Percentiles rank a stretch among this genome's conserved stretches.
These are phyloP conservation scores for Termitomyces sp. DNA, from an alignment of 768 basidiomycete genomes.

Conservation along the genomic window DNA sequence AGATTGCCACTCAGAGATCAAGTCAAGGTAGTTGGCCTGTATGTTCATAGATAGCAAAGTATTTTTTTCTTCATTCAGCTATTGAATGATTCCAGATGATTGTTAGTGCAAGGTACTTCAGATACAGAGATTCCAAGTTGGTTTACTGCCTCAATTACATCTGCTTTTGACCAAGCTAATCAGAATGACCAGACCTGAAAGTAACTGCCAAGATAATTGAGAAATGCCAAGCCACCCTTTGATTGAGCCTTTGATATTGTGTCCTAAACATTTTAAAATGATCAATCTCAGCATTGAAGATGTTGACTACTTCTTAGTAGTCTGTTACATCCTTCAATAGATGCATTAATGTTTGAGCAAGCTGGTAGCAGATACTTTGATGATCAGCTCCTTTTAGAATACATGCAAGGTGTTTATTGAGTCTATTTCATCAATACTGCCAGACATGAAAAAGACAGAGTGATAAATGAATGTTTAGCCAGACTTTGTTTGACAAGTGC, in stretches of 20 bases:
- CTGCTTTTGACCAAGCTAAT: background rate
- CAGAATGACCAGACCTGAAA: background rate
- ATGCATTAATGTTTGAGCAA: background rate
- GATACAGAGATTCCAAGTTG: background rate
- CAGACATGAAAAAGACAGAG: background rate
- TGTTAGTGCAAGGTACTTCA: too few species aligned
- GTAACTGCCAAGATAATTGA: background rate
- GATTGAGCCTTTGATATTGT: background rate
- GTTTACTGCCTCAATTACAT: too few species aligned
- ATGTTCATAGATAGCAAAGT: too few species aligned
- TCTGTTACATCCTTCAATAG: background rate
- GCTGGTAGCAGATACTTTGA: background rate
- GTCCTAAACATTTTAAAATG: background rate
- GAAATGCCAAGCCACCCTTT: background rate
- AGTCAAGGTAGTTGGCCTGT: too few species aligned
- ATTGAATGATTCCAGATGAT: too few species aligned
- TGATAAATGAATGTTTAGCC: background rate
- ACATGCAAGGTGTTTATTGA: background rate
- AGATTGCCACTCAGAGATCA: background rate
- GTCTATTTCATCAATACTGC: background rate
- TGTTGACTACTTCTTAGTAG: background rate
- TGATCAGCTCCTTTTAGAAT: background rate
- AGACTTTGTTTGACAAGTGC: background rate
- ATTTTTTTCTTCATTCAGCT: too few species aligned
- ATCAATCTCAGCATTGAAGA: background rate